Conservation (phyloP, 164 flowering plant species). For the Pachysandra terminalis region DNA sequence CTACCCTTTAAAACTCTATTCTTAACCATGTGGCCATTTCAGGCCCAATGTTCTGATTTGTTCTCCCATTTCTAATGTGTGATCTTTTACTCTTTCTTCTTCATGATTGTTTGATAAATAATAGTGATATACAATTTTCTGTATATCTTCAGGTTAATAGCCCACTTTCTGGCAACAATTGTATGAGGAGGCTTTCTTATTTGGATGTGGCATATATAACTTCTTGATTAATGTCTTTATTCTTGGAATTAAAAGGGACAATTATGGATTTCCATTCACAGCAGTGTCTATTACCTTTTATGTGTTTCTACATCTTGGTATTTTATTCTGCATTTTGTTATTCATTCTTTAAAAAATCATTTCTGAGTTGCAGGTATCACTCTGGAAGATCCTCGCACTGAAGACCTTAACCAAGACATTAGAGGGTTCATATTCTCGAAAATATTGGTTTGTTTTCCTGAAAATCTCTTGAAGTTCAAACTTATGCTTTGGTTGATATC, state of each 20-base stretch:
- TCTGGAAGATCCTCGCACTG: constrained; percentile 92
- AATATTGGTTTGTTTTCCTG: constrained; percentile 62
- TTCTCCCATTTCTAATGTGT: background rate
- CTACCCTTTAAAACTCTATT: no score
- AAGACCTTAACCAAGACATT: constrained; percentile 94
- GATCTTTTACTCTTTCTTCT: background rate
- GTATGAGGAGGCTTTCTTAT: background rate
- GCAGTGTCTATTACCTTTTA: no score
- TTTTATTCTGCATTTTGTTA: background rate
- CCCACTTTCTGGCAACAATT: background rate
- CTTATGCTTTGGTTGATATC: background rate
- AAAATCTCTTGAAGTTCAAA: background rate
- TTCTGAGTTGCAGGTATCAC: constrained; percentile 66
- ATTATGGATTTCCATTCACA: no score
- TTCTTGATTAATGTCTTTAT: background rate
- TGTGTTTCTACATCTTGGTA: background rate
- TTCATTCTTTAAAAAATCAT: background rate
- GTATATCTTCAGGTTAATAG: no score
- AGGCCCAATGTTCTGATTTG: no score
- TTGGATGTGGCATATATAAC: background rate
- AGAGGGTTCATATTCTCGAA: constrained; percentile 93
- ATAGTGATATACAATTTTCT: background rate
- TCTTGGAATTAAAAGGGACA: no score
- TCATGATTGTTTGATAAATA: background rate
- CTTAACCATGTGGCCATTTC: no score